These are phyloP conservation scores for Juglanconis juglandina DNA, from an alignment of 2,329 filamentous ascomycete genomes.

Conservation along the genomic window DNA sequence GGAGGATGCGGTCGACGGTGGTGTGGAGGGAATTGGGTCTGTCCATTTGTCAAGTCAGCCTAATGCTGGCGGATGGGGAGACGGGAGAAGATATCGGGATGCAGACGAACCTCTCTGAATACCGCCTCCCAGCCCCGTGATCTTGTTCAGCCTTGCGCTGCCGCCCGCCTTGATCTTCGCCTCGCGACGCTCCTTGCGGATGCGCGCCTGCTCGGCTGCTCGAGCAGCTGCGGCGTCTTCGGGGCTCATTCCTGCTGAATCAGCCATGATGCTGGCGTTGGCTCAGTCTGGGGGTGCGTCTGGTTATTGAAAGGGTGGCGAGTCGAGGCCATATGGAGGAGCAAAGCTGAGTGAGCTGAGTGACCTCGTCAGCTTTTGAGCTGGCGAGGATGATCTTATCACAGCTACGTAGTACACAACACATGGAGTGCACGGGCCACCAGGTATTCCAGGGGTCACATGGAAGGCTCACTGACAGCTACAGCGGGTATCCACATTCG, in stretches of 20 bases:
- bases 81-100: neutral
- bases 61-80: neutral
- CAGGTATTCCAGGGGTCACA: too few relatives aligned
- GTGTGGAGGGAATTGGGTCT: constrained; percentile 22
- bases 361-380: too few relatives aligned
- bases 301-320: too few relatives aligned
- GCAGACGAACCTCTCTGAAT: constrained; percentile 40
- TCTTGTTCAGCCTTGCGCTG: constrained; percentile 67
- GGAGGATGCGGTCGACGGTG: constrained; percentile 26
- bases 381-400: too few relatives aligned
- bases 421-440: too few relatives aligned
- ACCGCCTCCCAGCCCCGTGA: constrained; percentile 66
- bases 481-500: too few relatives aligned
- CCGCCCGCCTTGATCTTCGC: constrained; percentile 74
- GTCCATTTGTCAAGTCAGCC: neutral
- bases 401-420: too few relatives aligned
- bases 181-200: constrained; percentile 75
- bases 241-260: constrained; percentile 32
- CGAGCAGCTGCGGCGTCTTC: constrained; percentile 47
- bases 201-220: constrained; percentile 63
- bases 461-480: too few relatives aligned
- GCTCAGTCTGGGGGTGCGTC: too few relatives aligned
- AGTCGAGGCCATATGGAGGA: too few relatives aligned
- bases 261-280: constrained; percentile 34
- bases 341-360: too few relatives aligned